Evolutionary conservation across 352 stramenopile genomes (phyloP), one percentile per base, ranked within the genome.

Genomic region (Pythium myriotylum): DNA sequence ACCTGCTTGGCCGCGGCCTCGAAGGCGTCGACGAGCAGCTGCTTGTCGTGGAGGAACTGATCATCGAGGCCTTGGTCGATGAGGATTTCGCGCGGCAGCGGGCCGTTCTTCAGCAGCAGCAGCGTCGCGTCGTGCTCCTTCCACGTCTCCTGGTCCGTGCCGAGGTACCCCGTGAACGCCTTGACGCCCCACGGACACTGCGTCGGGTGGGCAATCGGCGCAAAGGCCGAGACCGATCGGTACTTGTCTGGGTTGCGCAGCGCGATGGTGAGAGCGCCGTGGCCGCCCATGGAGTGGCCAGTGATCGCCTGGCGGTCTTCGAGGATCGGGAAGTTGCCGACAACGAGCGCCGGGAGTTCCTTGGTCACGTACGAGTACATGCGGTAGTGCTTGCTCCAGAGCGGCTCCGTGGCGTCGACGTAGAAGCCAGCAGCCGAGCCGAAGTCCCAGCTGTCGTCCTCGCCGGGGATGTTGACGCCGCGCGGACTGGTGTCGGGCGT

Each of bases 331-430:
- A 98, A 97, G 54, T 98, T 82, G 32, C 81, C 72, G 33, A 79
- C 70, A 19, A 99, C 72, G 14, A 99, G 78, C 40, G 69, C 65
- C 2, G 95, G 96, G 27, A 99, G 75, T 68, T 99, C 97, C 65
- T 97, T 83, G 26, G 88, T 97, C 32, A 99, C 84, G 81, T 99
- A 99, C 26, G 86, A 84, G 73, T 99, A 98, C 97, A 99, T 99
- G 56, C 95, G 84, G 84, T 98, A 99, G 76, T 99, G 81, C 24
- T 79, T 69, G 42, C 81, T 66, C 83, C 94, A 99, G 32, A 95
- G 92, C 35, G 88, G 79, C 67, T 97, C 76, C 16, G 95, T 99
- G 7, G 97, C 96, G 81, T 99, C 87, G 7, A 99, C 72, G 80
- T 99, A 99, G 68, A 99, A 99, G 47, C 97, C 96, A 22, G 97